phyloP scores from a whole-genome alignment of 1,139 yeast genomes.

The Magnusiomyces paraingens region DNA sequence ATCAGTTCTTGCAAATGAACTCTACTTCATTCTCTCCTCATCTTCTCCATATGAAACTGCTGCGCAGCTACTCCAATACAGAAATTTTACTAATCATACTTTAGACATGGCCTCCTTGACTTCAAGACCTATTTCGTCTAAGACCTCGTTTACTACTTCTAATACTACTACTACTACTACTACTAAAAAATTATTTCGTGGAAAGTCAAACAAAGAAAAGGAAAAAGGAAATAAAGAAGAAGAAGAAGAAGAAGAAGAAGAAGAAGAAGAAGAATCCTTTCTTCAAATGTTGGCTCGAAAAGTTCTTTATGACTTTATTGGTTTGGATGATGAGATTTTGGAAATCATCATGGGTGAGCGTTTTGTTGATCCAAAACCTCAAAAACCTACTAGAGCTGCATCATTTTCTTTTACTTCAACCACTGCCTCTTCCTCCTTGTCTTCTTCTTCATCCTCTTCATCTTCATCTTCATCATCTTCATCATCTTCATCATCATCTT shows the following conservation, averaged over 20 bases:
- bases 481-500: neutral
- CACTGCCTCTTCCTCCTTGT: no score
- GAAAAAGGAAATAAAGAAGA: constrained; percentile 5
- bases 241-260: constrained; percentile 5
- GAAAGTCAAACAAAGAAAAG: neutral
- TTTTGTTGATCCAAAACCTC: constrained; percentile 18
- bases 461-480: neutral
- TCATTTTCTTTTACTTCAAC: no score
- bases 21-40: constrained; percentile 1
- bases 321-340: constrained; percentile 30
- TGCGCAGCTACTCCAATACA: constrained; percentile 3
- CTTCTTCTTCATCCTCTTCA: no score
- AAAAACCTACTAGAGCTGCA: neutral
- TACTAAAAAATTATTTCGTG: neutral
- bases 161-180: neutral
- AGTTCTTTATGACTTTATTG: constrained; percentile 25
- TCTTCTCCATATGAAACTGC: constrained; percentile 1
- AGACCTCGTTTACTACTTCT: neutral
- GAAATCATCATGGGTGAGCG: constrained; percentile 30
- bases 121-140: no score
- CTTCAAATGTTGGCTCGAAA: constrained; percentile 21
- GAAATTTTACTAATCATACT: neutral
- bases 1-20: neutral
- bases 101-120: neutral
- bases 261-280: constrained; percentile 11